Evolutionary conservation across 2,329 filamentous ascomycete genomes (phyloP).

Genomic region (Aspergillus sp.): DNA sequence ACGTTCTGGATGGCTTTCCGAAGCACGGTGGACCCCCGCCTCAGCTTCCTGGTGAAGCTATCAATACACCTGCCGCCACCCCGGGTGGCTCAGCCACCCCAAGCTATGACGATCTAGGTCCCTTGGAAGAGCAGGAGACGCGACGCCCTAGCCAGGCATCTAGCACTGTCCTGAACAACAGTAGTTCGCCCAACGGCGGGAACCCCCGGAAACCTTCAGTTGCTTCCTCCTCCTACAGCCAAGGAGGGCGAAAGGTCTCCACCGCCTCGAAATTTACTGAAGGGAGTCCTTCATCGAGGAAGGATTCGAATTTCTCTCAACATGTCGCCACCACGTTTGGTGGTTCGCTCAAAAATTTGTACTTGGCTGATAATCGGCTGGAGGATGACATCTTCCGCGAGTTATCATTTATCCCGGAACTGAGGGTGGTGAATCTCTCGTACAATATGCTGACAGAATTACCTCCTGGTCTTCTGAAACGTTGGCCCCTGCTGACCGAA

Average conservation of each 20-base stretch:
- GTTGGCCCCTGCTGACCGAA: slow-evolving; percentile 88
- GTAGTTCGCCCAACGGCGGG: slow-evolving; percentile 67
- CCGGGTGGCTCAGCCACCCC: slow-evolving; percentile 64
- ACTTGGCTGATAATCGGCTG: slow-evolving; percentile 89
- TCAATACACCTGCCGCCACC: slow-evolving; percentile 50
- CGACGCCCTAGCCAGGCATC: slow-evolving; percentile 86
- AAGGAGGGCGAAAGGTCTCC: slow-evolving; percentile 82
- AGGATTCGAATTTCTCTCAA: slow-evolving; percentile 86
- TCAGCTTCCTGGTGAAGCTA: slow-evolving; percentile 59
- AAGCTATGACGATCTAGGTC: slow-evolving; percentile 77
- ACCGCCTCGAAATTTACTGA: slow-evolving; percentile 72
- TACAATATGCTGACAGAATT: slow-evolving; percentile 96
- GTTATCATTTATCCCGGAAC: slow-evolving; percentile 77
- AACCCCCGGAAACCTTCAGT: slow-evolving; percentile 76
- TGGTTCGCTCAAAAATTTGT: slow-evolving; percentile 79
- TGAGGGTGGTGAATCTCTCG: slow-evolving; percentile 87
- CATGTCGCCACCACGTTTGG: slow-evolving; percentile 85
- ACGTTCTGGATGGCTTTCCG: slow-evolving; percentile 87
- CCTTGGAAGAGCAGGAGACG: slow-evolving; percentile 64
- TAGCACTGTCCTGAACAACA: slow-evolving; percentile 73
- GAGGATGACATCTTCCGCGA: slow-evolving; percentile 96
- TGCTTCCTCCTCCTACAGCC: slow-evolving; percentile 76
- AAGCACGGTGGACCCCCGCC: slow-evolving; percentile 74
- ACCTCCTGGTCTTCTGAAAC: slow-evolving; percentile 82
- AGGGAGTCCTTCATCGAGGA: slow-evolving; percentile 65